Evolutionary conservation across 2,329 filamentous ascomycete species (phyloP).

Genomic region (Xylaria multiplex): DNA sequence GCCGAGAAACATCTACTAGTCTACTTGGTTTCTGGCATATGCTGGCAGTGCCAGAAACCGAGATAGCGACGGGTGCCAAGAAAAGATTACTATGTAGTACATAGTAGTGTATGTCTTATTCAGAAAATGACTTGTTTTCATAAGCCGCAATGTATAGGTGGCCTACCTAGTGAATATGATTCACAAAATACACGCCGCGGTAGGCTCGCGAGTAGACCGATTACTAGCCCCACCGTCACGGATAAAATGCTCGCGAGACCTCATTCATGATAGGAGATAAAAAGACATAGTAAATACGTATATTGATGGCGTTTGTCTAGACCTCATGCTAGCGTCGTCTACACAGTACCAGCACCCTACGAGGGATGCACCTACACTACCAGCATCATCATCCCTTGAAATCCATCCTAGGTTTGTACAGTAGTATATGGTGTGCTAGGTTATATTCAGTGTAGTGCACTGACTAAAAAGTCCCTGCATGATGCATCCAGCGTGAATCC

Average conservation of each 20-base stretch:
- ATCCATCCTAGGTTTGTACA: background rate
- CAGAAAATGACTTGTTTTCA: conserved; percentile 6
- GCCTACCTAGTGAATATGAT: no score
- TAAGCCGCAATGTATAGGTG: background rate
- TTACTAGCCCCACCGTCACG: background rate
- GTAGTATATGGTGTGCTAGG: no score
- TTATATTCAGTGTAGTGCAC: background rate
- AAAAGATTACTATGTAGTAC: background rate
- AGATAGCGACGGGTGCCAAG: background rate
- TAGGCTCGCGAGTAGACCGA: background rate
- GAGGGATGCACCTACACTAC: no score
- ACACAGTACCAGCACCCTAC: no score
- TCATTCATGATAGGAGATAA: background rate
- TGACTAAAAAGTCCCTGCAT: conserved; percentile 31
- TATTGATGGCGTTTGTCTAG: conserved; percentile 8
- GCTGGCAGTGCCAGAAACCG: no score
- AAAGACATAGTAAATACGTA: background rate
- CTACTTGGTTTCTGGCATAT: background rate
- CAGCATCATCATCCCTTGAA: no score
- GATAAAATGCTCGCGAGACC: background rate
- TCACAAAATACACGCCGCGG: no score
- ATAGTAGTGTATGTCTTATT: background rate
- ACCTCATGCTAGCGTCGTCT: background rate
- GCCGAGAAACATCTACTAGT: background rate
- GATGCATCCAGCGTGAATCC: conserved; percentile 12